phyloP scores from a whole-genome alignment of 345 rosid genomes.

The Anastatica hierochuntica region DNA sequence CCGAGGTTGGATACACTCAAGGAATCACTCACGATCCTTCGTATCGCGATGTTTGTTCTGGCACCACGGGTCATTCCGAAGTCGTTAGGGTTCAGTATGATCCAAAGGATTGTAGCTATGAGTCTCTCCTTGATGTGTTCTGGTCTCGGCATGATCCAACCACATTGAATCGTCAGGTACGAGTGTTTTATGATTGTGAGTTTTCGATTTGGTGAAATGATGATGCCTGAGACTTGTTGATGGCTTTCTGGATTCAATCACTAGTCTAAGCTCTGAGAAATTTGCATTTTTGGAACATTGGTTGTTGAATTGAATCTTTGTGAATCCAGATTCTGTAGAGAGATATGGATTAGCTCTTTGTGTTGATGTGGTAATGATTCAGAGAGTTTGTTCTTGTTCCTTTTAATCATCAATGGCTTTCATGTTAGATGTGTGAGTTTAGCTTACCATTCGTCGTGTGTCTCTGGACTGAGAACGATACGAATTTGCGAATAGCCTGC shows the following conservation, averaged over 20 bases:
- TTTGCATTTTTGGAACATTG: background rate
- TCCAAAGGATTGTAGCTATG: slow-evolving; percentile 62
- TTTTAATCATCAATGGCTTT: background rate
- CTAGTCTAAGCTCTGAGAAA: too few species aligned
- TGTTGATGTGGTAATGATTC: background rate
- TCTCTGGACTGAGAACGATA: too few species aligned
- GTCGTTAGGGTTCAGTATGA: slow-evolving; percentile 86
- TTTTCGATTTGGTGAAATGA: background rate
- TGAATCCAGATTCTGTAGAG: too few species aligned
- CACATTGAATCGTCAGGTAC: slow-evolving; percentile 83
- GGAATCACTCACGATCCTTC: slow-evolving; percentile 54
- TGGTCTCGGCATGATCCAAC: slow-evolving; percentile 96
- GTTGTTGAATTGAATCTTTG: too few species aligned
- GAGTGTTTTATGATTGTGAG: slow-evolving; percentile 1
- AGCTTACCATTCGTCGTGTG: background rate
- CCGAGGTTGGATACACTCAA: slow-evolving; percentile 81
- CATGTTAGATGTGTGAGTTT: background rate
- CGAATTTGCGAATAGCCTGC: too few species aligned
- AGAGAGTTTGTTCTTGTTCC: background rate
- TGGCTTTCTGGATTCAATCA: background rate
- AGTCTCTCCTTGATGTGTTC: slow-evolving; percentile 62
- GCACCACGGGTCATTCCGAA: slow-evolving; percentile 58
- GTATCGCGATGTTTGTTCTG: slow-evolving; percentile 76
- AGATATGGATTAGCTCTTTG: background rate
- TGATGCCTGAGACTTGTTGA: background rate